Conservation (phyloP, 345 rosid species). For the Stellera chamaejasme region DNA sequence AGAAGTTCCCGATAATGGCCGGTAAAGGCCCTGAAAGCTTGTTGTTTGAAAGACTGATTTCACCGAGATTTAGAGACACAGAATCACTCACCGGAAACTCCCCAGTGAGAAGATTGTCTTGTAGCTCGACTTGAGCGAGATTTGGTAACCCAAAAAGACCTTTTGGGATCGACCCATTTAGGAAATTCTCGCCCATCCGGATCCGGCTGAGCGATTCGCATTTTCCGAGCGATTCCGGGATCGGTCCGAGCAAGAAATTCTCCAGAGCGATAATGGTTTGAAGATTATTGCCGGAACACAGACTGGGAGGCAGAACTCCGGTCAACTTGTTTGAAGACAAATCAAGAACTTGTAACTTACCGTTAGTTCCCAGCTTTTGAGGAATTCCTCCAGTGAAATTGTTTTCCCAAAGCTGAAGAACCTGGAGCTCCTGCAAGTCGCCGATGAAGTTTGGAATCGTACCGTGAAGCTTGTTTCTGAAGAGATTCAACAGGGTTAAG, state of each 20-base stretch:
- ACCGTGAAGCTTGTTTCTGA: slow-evolving; percentile 74
- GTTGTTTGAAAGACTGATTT: slow-evolving; percentile 71
- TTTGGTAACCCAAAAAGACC: slow-evolving; percentile 66
- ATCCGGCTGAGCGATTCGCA: slow-evolving; percentile 58
- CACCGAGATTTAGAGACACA: slow-evolving; percentile 32
- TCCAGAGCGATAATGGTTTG: slow-evolving; percentile 59
- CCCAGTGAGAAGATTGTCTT: slow-evolving; percentile 62
- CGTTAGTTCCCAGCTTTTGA: slow-evolving; percentile 56
- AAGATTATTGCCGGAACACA: slow-evolving; percentile 48
- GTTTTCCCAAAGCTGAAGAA: slow-evolving; percentile 71
- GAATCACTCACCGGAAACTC: slow-evolving; percentile 28
- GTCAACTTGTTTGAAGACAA: slow-evolving; percentile 89
- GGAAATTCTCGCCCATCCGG: slow-evolving; percentile 72
- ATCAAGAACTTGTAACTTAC: slow-evolving; percentile 55
- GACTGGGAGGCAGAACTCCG: slow-evolving; percentile 48
- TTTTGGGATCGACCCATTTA: slow-evolving; percentile 62
- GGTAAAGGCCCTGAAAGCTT: slow-evolving; percentile 65
- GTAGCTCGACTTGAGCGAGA: slow-evolving; percentile 66
- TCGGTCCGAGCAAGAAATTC: slow-evolving; percentile 80
- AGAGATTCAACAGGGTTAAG: slow-evolving; percentile 61
- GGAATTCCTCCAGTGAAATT: slow-evolving; percentile 89
- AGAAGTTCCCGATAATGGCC: slow-evolving; percentile 47
- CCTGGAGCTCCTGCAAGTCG: slow-evolving; percentile 45
- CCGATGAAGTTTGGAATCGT: slow-evolving; percentile 64
- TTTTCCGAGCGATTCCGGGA: slow-evolving; percentile 61